Base-by-base conservation (phyloP, 495 filamentous ascomycete species). In the Annulohypoxylon nitens region DNA sequence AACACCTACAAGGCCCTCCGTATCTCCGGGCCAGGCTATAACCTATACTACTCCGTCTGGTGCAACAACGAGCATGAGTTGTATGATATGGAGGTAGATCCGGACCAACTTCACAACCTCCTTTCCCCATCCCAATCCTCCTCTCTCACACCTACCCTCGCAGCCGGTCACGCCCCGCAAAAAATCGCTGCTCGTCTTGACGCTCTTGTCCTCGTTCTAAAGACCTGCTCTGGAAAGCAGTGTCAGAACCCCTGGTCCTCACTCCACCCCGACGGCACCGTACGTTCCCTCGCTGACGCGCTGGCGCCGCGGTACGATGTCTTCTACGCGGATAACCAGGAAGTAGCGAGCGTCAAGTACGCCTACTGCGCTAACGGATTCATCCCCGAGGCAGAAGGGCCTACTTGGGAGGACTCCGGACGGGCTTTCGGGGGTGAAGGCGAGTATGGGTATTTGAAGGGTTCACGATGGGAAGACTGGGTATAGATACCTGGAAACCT, bases 21-120 rank as follows among this genome's bases (percentile, higher is more conserved):
- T 5, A 55, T 90, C 23, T 75, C 86, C 3, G 82, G 85, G 0
- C 70, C 84, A 0, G 83, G 78, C 0, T 89, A 88, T 58, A 85
- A 86, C 57, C 66, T 90, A 0, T 88, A 87, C 71, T 91, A 90
- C 71, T 85, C 88, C 0, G 87, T 90, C 3, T 90, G 88, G 86
- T 90, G 89, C 67, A 89, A 78, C 25, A 86, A 87, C 41, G 86
- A 90, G 70, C 87, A 90, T 58, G 86, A 90, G 60, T 79, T 90
- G 0, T 91, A 90, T 67, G 87, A 90, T 64, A 78, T 90, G 10
- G 81, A 75, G 9, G 81, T 81, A 30, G 88, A 90, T 69, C 86
- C 87, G 0, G 84, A 85, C 67, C 84, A 90, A 78, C 48, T 89
- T 30, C 63, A 84, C 66, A 91, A 91, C 64, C 76, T 90, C 1